phyloP scores from a whole-genome alignment of 2,329 filamentous ascomycete species.

The Xylariaceae sp. region DNA sequence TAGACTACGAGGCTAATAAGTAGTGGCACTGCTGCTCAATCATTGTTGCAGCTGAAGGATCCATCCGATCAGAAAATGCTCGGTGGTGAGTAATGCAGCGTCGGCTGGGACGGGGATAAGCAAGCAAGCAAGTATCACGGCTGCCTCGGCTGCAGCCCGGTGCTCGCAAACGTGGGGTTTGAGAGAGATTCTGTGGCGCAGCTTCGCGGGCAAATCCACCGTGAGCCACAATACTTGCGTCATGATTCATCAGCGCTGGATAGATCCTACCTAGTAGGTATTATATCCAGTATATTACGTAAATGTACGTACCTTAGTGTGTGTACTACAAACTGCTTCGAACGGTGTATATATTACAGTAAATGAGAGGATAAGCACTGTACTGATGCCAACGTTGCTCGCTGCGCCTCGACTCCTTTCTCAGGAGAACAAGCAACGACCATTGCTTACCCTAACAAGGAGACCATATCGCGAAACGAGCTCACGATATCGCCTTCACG shows the following conservation, averaged over 20 bases:
- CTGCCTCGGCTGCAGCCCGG: too few species aligned
- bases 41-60: too few species aligned
- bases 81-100: too few species aligned
- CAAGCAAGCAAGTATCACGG: too few species aligned
- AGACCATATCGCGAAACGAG: not conserved
- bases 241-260: not conserved
- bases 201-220: not conserved
- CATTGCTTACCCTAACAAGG: not conserved
- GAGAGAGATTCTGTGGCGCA: not conserved
- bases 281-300: too few species aligned
- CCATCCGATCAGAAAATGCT: too few species aligned
- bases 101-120: too few species aligned
- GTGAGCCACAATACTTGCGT: not conserved
- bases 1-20: too few species aligned
- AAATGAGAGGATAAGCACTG: not conserved
- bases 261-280: not conserved
- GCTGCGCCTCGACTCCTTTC: conserved; percentile 20
- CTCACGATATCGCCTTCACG: not conserved
- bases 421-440: not conserved
- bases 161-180: not conserved
- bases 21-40: too few species aligned
- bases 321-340: too few species aligned
- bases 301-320: too few species aligned
- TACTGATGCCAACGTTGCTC: not conserved
- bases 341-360: too few species aligned